Evolutionary conservation across 768 basidiomycete species (phyloP).

Genomic region (Leucocoprinus sp.): DNA sequence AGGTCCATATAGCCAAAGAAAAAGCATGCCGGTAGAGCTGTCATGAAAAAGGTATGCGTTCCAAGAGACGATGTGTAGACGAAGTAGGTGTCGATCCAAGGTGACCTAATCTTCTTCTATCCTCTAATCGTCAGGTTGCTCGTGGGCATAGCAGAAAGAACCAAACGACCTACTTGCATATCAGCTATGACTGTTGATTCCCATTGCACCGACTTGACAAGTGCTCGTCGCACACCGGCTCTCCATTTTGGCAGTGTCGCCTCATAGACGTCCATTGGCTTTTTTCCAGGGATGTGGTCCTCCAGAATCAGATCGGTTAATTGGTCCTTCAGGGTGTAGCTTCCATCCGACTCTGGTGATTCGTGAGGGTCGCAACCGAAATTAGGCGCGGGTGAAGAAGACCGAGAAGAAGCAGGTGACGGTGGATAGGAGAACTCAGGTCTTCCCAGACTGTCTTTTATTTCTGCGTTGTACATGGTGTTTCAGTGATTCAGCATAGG

Average conservation of each 20-base stretch:
- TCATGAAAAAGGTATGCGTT: slow-evolving; percentile 93
- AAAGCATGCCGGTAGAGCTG: slow-evolving; percentile 73
- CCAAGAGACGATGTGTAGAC: slow-evolving; percentile 74
- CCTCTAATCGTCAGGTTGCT: slow-evolving; percentile 1
- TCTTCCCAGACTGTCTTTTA: neutral
- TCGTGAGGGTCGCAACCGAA: slow-evolving; percentile 13
- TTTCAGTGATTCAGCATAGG: neutral
- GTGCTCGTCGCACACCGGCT: slow-evolving; percentile 42
- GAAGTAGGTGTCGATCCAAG: slow-evolving; percentile 75
- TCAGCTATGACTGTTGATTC: slow-evolving; percentile 56
- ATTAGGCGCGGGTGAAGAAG: slow-evolving; percentile 23
- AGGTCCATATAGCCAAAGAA: slow-evolving; percentile 77
- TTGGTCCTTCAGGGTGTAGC: slow-evolving; percentile 10
- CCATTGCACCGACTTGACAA: slow-evolving; percentile 44
- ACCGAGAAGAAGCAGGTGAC: slow-evolving; percentile 25
- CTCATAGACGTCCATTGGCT: slow-evolving; percentile 53
- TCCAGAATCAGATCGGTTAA: slow-evolving; percentile 12
- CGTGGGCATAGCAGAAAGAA: neutral
- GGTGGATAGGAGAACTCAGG: slow-evolving; percentile 24
- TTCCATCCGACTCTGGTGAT: slow-evolving; percentile 6
- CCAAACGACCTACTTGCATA: slow-evolving; percentile 48
- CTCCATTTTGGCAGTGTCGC: slow-evolving; percentile 59
- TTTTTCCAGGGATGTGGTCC: slow-evolving; percentile 20
- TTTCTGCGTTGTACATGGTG: neutral
- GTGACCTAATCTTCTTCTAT: slow-evolving; percentile 47